Evolutionary conservation across 73 alveolate species (phyloP).

Genomic region (Paramecium primaurelia): DNA sequence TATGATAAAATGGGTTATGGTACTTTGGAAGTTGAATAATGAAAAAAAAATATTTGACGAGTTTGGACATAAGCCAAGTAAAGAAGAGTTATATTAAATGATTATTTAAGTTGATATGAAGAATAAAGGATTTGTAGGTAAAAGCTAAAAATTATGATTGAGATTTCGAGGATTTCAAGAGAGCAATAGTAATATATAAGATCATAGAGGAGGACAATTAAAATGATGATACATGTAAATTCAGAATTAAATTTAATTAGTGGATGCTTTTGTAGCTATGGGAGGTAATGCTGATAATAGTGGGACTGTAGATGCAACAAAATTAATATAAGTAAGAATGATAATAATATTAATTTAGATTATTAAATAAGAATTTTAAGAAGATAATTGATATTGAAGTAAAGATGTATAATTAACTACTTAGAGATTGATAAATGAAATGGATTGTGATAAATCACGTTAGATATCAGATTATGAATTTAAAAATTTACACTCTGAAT

Average conservation of each 20-base stretch:
- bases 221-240: constrained; percentile 21
- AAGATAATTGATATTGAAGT: constrained; percentile 88
- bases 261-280: constrained; percentile 96
- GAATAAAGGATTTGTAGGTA: constrained; percentile 69
- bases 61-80: constrained; percentile 78
- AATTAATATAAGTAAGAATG: constrained; percentile 64
- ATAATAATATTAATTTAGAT: constrained; percentile 67
- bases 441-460: constrained; percentile 88
- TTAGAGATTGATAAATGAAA: constrained; percentile 63
- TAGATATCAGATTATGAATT: constrained; percentile 85
- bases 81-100: constrained; percentile 68
- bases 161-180: constrained; percentile 58
- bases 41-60: constrained; percentile 72
- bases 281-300: constrained; percentile 95
- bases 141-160: background rate
- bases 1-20: constrained; percentile 64
- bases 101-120: constrained; percentile 83
- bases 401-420: background rate
- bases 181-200: constrained; percentile 34
- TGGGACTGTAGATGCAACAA: constrained; percentile 64
- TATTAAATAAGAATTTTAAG: constrained; percentile 79
- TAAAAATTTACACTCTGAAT: constrained; percentile 46
- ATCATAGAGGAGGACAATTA: constrained; percentile 36
- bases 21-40: constrained; percentile 71
- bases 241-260: background rate